Percentiles rank a stretch among this genome's conserved stretches.
These are phyloP conservation scores for Chaetomiaceae sp. DNA, from an alignment of 2,329 filamentous ascomycete genomes.

Conservation along the genomic window DNA sequence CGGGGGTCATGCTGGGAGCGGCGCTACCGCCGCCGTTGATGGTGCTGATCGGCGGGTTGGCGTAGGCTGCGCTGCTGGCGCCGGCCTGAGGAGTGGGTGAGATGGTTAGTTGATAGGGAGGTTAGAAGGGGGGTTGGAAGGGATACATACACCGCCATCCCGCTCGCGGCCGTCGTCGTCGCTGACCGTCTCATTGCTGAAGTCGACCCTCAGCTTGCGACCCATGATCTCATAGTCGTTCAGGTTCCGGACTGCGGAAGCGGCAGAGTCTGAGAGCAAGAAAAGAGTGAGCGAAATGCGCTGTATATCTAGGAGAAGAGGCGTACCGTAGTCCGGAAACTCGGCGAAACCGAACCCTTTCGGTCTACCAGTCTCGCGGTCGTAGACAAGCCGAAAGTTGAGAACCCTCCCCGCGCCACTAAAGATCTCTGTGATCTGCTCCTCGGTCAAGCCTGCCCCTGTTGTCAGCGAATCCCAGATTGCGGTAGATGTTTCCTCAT, in stretches of 20 bases:
- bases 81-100: constrained; percentile 16
- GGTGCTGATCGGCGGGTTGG: constrained; percentile 6
- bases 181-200: constrained; percentile 84
- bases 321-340: constrained; percentile 79
- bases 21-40: constrained; percentile 24
- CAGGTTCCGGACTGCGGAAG: constrained; percentile 89
- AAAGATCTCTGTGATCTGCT: constrained; percentile 93
- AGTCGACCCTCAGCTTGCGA: constrained; percentile 89
- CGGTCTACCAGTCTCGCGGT: constrained; percentile 87
- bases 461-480: constrained; percentile 12
- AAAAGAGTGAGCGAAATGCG: background rate
- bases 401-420: constrained; percentile 84
- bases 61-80: constrained; percentile 6
- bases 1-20: background rate
- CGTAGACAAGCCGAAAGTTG: constrained; percentile 90
- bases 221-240: constrained; percentile 96
- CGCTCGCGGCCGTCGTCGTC: constrained; percentile 53
- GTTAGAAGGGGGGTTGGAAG: background rate
- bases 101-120: constrained; percentile 8
- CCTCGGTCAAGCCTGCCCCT: constrained; percentile 79
- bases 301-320: background rate
- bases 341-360: constrained; percentile 98
- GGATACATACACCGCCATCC: constrained; percentile 24
- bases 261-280: constrained; percentile 61
- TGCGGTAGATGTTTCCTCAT: background rate